Conservation (phyloP, 805 yeast species). For the Wickerhamia fluorescens region DNA sequence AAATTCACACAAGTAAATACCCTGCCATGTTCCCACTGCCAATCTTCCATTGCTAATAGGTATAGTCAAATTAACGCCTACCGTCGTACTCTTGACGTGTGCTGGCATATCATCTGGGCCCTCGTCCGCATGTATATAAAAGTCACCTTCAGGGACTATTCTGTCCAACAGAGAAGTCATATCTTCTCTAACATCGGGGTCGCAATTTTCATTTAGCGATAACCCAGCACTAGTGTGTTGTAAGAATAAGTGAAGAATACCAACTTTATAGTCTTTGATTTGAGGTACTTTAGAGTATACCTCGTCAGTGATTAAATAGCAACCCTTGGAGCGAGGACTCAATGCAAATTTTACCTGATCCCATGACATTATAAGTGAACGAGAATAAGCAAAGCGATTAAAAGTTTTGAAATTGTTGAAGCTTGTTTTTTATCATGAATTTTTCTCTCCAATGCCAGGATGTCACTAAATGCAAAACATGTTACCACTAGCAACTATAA, state of each 20-base stretch:
- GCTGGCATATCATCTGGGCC: conserved; percentile 86
- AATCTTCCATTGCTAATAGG: conserved; percentile 66
- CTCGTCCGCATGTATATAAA: conserved; percentile 62
- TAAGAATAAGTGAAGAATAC: conserved; percentile 57
- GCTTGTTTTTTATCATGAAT: too few species aligned
- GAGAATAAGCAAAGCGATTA: too few species aligned
- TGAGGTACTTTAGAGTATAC: conserved; percentile 51
- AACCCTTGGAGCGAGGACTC: conserved; percentile 55
- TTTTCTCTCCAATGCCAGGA: too few species aligned
- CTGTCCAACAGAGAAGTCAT: conserved; percentile 57
- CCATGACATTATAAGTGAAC: conserved; percentile 52
- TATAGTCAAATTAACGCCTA: conserved; percentile 56
- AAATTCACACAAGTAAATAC: conserved; percentile 71
- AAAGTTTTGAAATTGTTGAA: conserved; percentile 1
- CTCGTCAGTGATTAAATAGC: conserved; percentile 67
- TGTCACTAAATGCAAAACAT: too few species aligned
- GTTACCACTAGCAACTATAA: too few species aligned
- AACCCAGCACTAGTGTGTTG: conserved; percentile 79
- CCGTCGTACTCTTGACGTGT: conserved; percentile 49
- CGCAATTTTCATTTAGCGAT: conserved; percentile 74
- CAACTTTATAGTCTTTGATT: conserved; percentile 51
- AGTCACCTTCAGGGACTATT: conserved; percentile 58
- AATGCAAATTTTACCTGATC: conserved; percentile 51
- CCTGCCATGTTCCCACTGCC: conserved; percentile 83
- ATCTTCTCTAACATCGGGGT: conserved; percentile 68